Evolutionary conservation across 352 stramenopile species (phyloP).

Genomic region (Thalassiosira ordinaria): DNA sequence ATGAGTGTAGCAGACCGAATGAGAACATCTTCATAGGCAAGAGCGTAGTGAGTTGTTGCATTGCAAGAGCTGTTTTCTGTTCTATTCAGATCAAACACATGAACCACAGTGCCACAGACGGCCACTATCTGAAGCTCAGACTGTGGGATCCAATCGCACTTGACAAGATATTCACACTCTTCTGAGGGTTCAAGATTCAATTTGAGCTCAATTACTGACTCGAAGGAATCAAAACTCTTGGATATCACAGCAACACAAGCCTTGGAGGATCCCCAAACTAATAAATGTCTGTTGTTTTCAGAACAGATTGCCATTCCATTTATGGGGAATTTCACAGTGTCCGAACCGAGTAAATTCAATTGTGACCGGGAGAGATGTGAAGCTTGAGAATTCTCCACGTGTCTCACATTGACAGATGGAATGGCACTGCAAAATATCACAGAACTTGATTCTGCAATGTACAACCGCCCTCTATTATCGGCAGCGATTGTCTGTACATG

Average conservation of each 20-base stretch:
- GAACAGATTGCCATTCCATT: conserved; percentile 68
- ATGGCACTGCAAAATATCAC: conserved; percentile 76
- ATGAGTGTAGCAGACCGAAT: conserved; percentile 64
- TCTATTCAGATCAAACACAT: conserved; percentile 77
- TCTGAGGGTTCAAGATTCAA: conserved; percentile 72
- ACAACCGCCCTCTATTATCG: conserved; percentile 75
- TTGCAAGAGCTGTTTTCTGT: conserved; percentile 58
- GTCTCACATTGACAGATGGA: conserved; percentile 55
- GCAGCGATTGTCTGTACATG: conserved; percentile 55
- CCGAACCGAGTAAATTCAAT: conserved; percentile 69
- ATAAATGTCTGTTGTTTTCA: conserved; percentile 72
- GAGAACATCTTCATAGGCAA: conserved; percentile 63
- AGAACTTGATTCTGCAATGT: conserved; percentile 69
- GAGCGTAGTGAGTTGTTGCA: conserved; percentile 55
- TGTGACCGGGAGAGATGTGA: conserved; percentile 57
- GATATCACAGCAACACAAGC: conserved; percentile 75
- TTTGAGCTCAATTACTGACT: conserved; percentile 68
- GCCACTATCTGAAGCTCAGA: conserved; percentile 76
- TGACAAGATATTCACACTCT: conserved; percentile 75
- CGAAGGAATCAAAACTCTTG: conserved; percentile 59
- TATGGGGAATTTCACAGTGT: conserved; percentile 70
- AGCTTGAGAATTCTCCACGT: conserved; percentile 48
- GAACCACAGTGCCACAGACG: conserved; percentile 73
- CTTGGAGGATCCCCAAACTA: conserved; percentile 76
- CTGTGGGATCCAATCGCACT: conserved; percentile 74